Evolutionary conservation across 2,329 filamentous ascomycete species (phyloP).

Genomic region (Exophiala calicioides): DNA sequence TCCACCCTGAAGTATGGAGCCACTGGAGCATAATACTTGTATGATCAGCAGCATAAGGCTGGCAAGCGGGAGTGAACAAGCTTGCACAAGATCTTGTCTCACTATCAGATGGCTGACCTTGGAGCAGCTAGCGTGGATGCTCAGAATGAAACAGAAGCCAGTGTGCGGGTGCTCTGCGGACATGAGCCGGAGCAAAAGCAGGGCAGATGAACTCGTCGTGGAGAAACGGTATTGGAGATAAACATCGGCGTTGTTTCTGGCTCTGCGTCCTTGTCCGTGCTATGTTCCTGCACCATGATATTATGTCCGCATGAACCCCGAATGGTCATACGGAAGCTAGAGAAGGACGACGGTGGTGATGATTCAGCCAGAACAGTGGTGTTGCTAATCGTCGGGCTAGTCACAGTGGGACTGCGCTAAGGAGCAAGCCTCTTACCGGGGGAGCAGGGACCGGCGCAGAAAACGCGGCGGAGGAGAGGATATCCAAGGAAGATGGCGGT

Average conservation of each 20-base stretch:
- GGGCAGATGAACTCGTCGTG: too few relatives aligned
- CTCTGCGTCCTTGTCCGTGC: too few relatives aligned
- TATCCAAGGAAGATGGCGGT: background rate
- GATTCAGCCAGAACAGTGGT: constrained; percentile 17
- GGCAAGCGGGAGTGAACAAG: background rate
- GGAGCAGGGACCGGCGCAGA: background rate
- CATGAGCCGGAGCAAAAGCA: too few relatives aligned
- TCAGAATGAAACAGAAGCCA: background rate
- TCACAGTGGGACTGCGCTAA: constrained; percentile 11
- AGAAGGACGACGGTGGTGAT: constrained; percentile 15
- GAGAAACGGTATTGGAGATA: too few relatives aligned
- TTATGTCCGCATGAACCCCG: background rate
- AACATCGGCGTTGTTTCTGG: too few relatives aligned
- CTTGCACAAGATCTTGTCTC: background rate
- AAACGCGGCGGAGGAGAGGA: background rate
- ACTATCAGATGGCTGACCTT: background rate
- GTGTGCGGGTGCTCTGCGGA: background rate
- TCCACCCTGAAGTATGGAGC: constrained; percentile 18
- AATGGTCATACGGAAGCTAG: constrained; percentile 13
- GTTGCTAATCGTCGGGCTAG: constrained; percentile 19
- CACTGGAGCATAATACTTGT: too few relatives aligned
- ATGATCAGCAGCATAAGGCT: background rate
- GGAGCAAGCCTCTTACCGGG: constrained; percentile 6
- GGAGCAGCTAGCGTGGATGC: too few relatives aligned
- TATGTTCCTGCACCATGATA: constrained; percentile 10